Conservation (phyloP, 129 eudicot genomes). For the Daucus carota region DNA sequence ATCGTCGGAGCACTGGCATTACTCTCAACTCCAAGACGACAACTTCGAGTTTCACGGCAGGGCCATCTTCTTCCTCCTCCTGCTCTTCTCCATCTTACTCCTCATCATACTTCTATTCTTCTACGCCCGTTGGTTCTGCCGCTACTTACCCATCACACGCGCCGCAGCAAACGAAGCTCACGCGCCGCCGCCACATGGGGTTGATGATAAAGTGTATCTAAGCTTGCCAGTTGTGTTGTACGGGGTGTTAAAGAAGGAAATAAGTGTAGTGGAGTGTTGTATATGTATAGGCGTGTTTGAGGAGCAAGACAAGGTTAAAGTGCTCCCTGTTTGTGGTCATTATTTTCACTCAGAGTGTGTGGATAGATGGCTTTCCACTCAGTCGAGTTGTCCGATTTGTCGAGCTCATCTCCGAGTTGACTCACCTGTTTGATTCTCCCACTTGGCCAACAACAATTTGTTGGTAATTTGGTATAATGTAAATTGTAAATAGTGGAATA, state of each 20-base stretch:
- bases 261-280: conserved; percentile 44
- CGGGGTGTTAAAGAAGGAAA: not conserved
- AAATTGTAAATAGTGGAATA: not conserved
- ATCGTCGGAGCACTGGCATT: conserved; percentile 44
- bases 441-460: not conserved
- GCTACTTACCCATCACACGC: conserved; percentile 24
- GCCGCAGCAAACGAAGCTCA: conserved; percentile 22
- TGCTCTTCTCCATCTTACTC: conserved; percentile 49
- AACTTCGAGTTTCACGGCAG: conserved; percentile 81
- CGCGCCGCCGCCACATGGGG: conserved; percentile 27
- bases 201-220: not conserved
- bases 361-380: conserved; percentile 66
- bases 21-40: conserved; percentile 64
- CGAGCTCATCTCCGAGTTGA: conserved; percentile 51
- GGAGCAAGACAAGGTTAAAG: conserved; percentile 71
- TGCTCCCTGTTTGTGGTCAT: conserved; percentile 68
- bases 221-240: not conserved
- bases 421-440: conserved; percentile 38
- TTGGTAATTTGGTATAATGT: too few species aligned
- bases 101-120: conserved; percentile 40
- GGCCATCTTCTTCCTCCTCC: conserved; percentile 62
- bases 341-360: conserved; percentile 79
- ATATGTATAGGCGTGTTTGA: conserved; percentile 70
- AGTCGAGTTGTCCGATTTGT: conserved; percentile 80
- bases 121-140: conserved; percentile 70